Conservation (phyloP, 306 rosid genomes). For the Lathyrus sativus region DNA sequence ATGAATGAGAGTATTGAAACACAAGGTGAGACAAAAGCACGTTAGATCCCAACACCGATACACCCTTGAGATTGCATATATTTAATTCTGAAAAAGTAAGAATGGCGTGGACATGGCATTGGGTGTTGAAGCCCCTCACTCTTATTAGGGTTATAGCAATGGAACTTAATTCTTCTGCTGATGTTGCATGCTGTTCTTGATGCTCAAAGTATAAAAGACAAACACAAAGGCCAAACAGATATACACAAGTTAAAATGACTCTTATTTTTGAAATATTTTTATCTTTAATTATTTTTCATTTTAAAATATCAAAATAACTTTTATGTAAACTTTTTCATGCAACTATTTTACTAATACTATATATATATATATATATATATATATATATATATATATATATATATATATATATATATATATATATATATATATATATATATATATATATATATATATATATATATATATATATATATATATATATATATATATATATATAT, state of each 20-base stretch:
- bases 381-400: too few species aligned
- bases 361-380: too few species aligned
- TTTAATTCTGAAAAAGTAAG: conserved; percentile 39
- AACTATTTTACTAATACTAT: too few species aligned
- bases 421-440: too few species aligned
- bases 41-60: conserved; percentile 62
- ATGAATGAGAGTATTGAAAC: conserved; percentile 42
- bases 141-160: conserved; percentile 8
- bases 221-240: conserved; percentile 27
- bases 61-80: conserved; percentile 12
- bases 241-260: background rate
- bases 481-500: too few species aligned
- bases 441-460: too few species aligned
- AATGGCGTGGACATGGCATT: conserved; percentile 38
- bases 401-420: too few species aligned
- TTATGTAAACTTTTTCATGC: too few species aligned
- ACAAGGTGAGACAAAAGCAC: conserved; percentile 54
- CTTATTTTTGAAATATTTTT: too few species aligned
- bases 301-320: too few species aligned
- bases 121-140: conserved; percentile 50
- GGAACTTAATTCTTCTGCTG: conserved; percentile 27
- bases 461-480: too few species aligned
- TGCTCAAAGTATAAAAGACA: conserved; percentile 58
- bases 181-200: conserved; percentile 32
- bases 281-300: too few species aligned